These are phyloP conservation scores for Euclidium syriacum DNA, from an alignment of 345 rosid genomes.

Conservation along the genomic window DNA sequence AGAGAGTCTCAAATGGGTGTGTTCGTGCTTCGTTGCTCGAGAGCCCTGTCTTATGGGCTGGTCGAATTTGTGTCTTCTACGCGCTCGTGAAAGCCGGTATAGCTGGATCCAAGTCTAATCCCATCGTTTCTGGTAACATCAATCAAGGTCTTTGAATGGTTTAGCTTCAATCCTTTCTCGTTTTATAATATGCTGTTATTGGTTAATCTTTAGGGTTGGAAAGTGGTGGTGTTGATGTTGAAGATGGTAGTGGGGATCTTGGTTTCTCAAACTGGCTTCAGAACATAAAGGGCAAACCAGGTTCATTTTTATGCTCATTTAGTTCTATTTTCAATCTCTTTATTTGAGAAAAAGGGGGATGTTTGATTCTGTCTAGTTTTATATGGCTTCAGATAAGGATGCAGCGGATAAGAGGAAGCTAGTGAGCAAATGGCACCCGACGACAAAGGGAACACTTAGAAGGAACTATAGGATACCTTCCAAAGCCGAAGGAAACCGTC, in stretches of 20 bases:
- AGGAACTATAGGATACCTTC: conserved; percentile 89
- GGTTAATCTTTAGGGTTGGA: conserved; percentile 39
- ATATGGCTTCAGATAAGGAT: conserved; percentile 50
- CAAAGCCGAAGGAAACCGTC: conserved; percentile 72
- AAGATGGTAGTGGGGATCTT: conserved; percentile 58
- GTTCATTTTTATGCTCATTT: conserved; percentile 31
- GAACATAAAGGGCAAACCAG: conserved; percentile 52
- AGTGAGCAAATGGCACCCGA: conserved; percentile 96
- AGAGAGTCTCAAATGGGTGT: conserved; percentile 19
- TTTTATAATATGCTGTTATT: background rate
- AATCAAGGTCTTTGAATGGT: background rate
- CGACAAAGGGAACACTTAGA: conserved; percentile 82
- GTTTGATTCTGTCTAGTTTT: background rate
- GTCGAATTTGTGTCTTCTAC: conserved; percentile 73
- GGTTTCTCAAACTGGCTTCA: conserved; percentile 84
- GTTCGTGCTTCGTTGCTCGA: conserved; percentile 64
- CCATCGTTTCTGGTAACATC: conserved; percentile 66
- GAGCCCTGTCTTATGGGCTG: conserved; percentile 76
- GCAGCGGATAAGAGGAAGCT: conserved; percentile 70
- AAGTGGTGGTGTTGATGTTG: conserved; percentile 31
- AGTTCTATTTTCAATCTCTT: background rate
- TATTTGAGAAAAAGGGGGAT: background rate
- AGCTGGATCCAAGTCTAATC: conserved; percentile 83
- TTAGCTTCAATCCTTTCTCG: background rate
- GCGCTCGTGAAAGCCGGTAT: conserved; percentile 74